Evolutionary conservation across 352 stramenopile genomes (phyloP).

Genomic region (Globisporangium barbulae): DNA sequence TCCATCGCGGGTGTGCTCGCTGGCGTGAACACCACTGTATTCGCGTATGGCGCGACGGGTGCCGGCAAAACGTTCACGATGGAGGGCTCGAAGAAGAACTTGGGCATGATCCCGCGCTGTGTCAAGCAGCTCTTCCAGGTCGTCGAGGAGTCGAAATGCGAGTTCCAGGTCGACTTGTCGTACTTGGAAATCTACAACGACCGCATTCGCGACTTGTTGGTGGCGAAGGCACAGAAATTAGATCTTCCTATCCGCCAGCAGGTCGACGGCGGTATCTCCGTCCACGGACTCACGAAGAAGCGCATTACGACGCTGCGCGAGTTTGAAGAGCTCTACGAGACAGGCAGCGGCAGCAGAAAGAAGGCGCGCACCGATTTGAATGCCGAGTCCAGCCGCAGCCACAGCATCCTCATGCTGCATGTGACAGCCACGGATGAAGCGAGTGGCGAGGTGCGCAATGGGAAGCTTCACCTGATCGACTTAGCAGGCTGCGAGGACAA

Average conservation of each 20-base stretch:
- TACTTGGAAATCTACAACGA: conserved; percentile 92
- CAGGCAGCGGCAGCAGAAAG: conserved; percentile 23
- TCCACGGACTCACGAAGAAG: conserved; percentile 30
- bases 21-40: conserved; percentile 47
- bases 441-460: conserved; percentile 15
- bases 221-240: conserved; percentile 19
- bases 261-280: conserved; percentile 27
- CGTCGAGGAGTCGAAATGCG: conserved; percentile 17
- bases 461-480: conserved; percentile 45
- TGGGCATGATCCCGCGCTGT: conserved; percentile 46
- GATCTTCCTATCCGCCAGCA: conserved; percentile 40
- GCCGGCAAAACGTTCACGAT: conserved; percentile 71
- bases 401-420: conserved; percentile 80
- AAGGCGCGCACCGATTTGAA: conserved; percentile 61
- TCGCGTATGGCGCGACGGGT: conserved; percentile 59
- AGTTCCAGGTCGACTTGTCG: conserved; percentile 35
- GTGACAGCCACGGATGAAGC: conserved; percentile 17
- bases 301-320: conserved; percentile 26
- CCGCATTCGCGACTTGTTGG: conserved; percentile 73
- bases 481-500: conserved; percentile 41
- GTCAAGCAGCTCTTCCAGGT: conserved; percentile 47
- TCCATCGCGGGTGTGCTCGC: conserved; percentile 31
- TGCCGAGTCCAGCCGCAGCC: conserved; percentile 60
- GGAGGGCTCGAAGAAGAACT: conserved; percentile 46
- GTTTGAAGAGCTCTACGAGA: conserved; percentile 33